These are phyloP conservation scores for Rachicladosporium sp. DNA, from an alignment of 2,329 filamentous ascomycete species.

Conservation along the genomic window DNA sequence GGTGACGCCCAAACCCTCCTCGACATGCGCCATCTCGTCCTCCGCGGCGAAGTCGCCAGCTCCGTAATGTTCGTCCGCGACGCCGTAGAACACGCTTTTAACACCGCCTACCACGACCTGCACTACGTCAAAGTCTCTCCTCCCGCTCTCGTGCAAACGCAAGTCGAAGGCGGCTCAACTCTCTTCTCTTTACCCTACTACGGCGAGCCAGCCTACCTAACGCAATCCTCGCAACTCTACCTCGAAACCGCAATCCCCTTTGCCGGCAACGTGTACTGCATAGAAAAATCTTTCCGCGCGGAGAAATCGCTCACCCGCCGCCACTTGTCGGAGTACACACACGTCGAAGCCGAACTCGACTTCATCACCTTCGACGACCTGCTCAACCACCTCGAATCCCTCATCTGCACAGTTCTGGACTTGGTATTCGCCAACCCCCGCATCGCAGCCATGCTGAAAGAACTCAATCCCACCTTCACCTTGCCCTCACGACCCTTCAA, in stretches of 20 bases:
- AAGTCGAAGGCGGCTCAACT: constrained; percentile 85
- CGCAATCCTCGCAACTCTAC: constrained; percentile 94
- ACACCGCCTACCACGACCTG: constrained; percentile 63
- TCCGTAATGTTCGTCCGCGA: constrained; percentile 79
- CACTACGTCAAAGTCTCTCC: constrained; percentile 74
- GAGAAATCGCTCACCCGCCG: constrained; percentile 92
- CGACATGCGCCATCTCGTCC: constrained; percentile 71
- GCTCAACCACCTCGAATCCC: constrained; percentile 70
- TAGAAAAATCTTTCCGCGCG: constrained; percentile 96
- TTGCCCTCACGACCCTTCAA: constrained; percentile 74
- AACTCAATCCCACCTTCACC: constrained; percentile 84
- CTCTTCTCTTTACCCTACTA: constrained; percentile 88
- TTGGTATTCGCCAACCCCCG: constrained; percentile 60
- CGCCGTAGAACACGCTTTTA: constrained; percentile 69
- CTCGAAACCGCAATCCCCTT: constrained; percentile 87
- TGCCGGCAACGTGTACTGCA: constrained; percentile 91
- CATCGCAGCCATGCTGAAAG: constrained; percentile 61
- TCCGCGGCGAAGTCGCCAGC: constrained; percentile 75
- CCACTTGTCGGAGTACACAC: constrained; percentile 91
- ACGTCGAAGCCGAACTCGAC: constrained; percentile 92
- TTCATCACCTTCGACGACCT: constrained; percentile 90
- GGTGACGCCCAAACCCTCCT: constrained; percentile 62
- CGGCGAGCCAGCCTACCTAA: constrained; percentile 80
- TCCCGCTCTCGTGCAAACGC: constrained; percentile 84
- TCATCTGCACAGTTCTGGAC: constrained; percentile 79